Evolutionary conservation across 1,284 basidiomycete species (phyloP).

Genomic region (Testicularia cyperi): DNA sequence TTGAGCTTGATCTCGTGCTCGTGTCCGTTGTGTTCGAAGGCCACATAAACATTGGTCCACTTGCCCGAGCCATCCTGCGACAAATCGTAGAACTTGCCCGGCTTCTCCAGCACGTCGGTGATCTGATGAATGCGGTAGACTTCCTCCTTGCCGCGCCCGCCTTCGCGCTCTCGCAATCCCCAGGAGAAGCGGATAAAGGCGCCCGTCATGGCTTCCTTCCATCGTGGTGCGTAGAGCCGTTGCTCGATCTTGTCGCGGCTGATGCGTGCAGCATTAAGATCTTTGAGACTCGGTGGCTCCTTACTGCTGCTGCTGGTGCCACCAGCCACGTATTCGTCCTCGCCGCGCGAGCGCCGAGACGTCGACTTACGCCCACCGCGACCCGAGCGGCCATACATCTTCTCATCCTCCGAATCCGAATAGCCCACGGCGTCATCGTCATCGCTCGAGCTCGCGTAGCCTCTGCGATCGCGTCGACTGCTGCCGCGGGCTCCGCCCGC

Average conservation of each 20-base stretch:
- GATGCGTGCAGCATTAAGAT: slow-evolving; percentile 68
- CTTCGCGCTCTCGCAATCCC: slow-evolving; percentile 61
- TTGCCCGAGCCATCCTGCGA: slow-evolving; percentile 62
- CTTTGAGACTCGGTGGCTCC: slow-evolving; percentile 65
- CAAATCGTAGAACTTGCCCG: slow-evolving; percentile 73
- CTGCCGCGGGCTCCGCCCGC: slow-evolving; percentile 1
- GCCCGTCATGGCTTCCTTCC: slow-evolving; percentile 76
- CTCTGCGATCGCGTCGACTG: slow-evolving; percentile 3
- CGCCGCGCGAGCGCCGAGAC: slow-evolving; percentile 66
- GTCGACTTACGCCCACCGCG: slow-evolving; percentile 52
- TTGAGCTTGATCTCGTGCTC: slow-evolving; percentile 35
- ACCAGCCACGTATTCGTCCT: slow-evolving; percentile 63
- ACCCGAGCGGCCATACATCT: slow-evolving; percentile 1
- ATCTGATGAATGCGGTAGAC: slow-evolving; percentile 83
- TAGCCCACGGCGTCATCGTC: slow-evolving; percentile 17
- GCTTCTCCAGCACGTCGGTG: slow-evolving; percentile 65
- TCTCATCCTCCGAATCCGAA: slow-evolving; percentile 47
- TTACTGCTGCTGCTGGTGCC: slow-evolving; percentile 59
- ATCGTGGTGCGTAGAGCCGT: slow-evolving; percentile 72
- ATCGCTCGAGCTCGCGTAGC: not conserved
- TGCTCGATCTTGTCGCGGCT: slow-evolving; percentile 70
- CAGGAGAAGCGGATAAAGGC: slow-evolving; percentile 52
- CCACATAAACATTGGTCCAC: slow-evolving; percentile 47
- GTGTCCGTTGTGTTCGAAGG: slow-evolving; percentile 32
- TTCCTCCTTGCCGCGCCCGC: slow-evolving; percentile 65